Base-by-base conservation (phyloP, 2,329 filamentous ascomycete genomes). In the Cyphellophora europaea region DNA sequence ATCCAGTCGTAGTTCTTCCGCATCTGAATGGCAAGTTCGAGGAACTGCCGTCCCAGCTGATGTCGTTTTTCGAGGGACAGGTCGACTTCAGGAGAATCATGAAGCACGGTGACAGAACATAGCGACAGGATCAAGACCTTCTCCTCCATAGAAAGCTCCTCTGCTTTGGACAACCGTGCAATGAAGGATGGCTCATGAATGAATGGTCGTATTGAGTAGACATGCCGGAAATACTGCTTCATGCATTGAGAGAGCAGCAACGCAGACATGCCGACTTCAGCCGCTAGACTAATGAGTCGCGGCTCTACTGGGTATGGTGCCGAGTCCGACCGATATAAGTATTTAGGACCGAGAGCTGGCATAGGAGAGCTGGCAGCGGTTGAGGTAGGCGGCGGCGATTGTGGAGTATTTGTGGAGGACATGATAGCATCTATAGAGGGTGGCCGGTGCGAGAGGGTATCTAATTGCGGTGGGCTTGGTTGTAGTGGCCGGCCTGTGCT, bases 161-260 rank as follows among this genome's bases (percentile, higher is more conserved):
- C 45, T 11, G 28, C 11, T n/a, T 40, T 34, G 21, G 39, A 38
- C 13, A 49, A 32, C 6, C 44, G 40, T 14, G 37, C 33, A 14
- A 39, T 23, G 19, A 49, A 45, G 17, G 39, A 38, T 4, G 33
- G 16, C 31, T 49, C 47, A 31, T 49, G 47, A 13, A 49, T 42
- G 13, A 48, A 43, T 11, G 47, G 47, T 5, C 41, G 40, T 12
- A 49, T 49, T 2, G 47, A 38, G 31, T 49, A 49, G 11, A 49
- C 29, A 28, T 48, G 45, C 32, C 37, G 30, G 27, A 49, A 49
- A 30, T 48, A 49, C 32, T 48, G 47, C 19, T 43, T 38, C 19
- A 49, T 38, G 30, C 47, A 49, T 25, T 48, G 47, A n/a, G 43
- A 47, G 41, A 49, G 44, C n/a, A 49, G 35, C 11, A 37, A 37